These are phyloP conservation scores for Populus nigra DNA, from an alignment of 345 rosid genomes.

Conservation along the genomic window DNA sequence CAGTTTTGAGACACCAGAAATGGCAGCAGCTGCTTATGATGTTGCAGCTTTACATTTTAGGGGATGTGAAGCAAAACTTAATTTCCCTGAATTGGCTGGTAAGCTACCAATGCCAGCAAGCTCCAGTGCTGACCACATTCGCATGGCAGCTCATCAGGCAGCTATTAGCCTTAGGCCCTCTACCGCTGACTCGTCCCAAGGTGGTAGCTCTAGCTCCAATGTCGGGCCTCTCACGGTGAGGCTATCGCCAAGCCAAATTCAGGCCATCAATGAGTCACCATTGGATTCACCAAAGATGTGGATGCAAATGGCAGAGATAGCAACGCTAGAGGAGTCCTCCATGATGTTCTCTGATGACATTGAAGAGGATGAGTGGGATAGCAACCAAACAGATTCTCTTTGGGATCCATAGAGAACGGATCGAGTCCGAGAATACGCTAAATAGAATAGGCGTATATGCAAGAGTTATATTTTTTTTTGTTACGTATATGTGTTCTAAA, in stretches of 20 bases:
- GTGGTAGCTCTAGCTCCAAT: background rate
- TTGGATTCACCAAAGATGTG: conserved; percentile 63
- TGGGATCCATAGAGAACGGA: conserved; percentile 12
- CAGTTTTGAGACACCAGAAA: conserved; percentile 72
- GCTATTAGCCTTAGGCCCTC: conserved; percentile 12
- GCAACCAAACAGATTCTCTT: conserved; percentile 21
- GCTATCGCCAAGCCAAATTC: conserved; percentile 69
- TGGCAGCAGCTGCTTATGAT: conserved; percentile 94
- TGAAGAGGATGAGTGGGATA: conserved; percentile 8
- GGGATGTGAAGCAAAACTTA: conserved; percentile 57
- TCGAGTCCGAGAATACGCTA: too few species aligned
- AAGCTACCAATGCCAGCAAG: conserved; percentile 53
- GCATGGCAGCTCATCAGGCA: conserved; percentile 67
- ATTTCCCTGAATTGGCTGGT: conserved; percentile 55
- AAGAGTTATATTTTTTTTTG: too few species aligned
- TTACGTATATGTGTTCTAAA: too few species aligned
- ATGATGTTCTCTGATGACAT: conserved; percentile 6
- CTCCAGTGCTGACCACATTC: conserved; percentile 56
- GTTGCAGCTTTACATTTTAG: conserved; percentile 68
- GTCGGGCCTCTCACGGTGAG: conserved; percentile 45
- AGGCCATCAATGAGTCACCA: conserved; percentile 73
- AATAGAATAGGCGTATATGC: too few species aligned
- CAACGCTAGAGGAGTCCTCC: background rate
- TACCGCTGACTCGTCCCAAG: background rate
- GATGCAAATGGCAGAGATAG: conserved; percentile 21